Percentiles rank a stretch among this genome's conserved stretches.
Conservation (phyloP, 2,329 filamentous ascomycete species). For the Leptographium radiaticola region DNA sequence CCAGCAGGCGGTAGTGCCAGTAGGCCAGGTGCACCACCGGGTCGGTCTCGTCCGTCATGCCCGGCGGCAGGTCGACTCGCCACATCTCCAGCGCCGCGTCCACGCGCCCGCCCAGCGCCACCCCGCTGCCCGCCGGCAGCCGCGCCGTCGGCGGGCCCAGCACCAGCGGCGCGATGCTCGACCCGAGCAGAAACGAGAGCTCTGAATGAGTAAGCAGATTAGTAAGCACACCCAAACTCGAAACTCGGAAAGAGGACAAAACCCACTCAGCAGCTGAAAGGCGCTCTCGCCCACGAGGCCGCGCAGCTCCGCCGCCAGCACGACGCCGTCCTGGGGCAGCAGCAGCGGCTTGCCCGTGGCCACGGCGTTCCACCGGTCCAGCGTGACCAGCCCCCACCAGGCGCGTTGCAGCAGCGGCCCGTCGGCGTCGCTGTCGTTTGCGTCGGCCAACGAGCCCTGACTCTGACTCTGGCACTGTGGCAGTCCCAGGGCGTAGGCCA, state of each 20-base stretch:
- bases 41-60: constrained; percentile 36
- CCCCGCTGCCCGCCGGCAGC: constrained; percentile 25
- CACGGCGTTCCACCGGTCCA: constrained; percentile 64
- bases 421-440: constrained; percentile 36
- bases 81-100: constrained; percentile 51
- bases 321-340: constrained; percentile 48
- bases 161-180: constrained; percentile 24
- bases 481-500: constrained; percentile 53
- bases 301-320: constrained; percentile 46
- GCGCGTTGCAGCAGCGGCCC: constrained; percentile 49
- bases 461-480: constrained; percentile 24
- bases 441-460: constrained; percentile 10
- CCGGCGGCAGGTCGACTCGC: constrained; percentile 47
- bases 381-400: constrained; percentile 60
- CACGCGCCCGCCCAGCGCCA: constrained; percentile 35
- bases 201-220: constrained; percentile 6
- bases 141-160: constrained; percentile 24
- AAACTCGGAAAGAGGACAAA: background rate
- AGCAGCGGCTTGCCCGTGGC: constrained; percentile 49
- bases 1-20: constrained; percentile 55
- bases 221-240: background rate
- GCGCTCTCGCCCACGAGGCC: constrained; percentile 47
- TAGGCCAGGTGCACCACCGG: constrained; percentile 53
- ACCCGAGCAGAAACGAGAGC: constrained; percentile 23
- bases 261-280: constrained; percentile 54